Conservation (phyloP, 169 alveolate genomes). For the Plasmodium gallinaceum region DNA sequence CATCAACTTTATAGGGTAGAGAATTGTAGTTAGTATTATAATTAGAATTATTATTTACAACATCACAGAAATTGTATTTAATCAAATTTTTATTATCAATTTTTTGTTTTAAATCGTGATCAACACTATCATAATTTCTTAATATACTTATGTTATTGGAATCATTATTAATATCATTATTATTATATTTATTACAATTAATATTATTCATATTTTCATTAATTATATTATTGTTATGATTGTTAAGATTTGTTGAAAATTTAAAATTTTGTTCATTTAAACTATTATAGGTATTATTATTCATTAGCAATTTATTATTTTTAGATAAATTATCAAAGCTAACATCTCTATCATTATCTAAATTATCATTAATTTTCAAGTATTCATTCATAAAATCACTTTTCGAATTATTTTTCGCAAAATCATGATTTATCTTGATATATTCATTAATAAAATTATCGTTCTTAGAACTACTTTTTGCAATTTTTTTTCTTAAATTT, state of each 20-base stretch:
- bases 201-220: not conserved
- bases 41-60: not conserved
- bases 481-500: constrained; percentile 29
- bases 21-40: not conserved
- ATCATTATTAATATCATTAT: not conserved
- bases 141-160: not conserved
- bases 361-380: not conserved
- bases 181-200: not conserved
- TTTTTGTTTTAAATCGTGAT: constrained; percentile 7
- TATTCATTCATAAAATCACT: constrained; percentile 19
- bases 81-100: not conserved
- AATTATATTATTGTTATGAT: not conserved
- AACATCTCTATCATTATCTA: not conserved
- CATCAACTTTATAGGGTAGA: not conserved
- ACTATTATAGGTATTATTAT: not conserved
- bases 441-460: constrained; percentile 17
- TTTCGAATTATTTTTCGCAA: constrained; percentile 7
- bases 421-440: constrained; percentile 26
- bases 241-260: not conserved
- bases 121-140: constrained; percentile 1
- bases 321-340: not conserved
- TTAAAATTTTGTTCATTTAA: not conserved
- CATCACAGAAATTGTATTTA: not conserved
- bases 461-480: constrained; percentile 5
- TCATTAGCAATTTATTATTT: not conserved